Conservation (phyloP, 129 eudicot species). For the Helichrysum umbraculigerum region DNA sequence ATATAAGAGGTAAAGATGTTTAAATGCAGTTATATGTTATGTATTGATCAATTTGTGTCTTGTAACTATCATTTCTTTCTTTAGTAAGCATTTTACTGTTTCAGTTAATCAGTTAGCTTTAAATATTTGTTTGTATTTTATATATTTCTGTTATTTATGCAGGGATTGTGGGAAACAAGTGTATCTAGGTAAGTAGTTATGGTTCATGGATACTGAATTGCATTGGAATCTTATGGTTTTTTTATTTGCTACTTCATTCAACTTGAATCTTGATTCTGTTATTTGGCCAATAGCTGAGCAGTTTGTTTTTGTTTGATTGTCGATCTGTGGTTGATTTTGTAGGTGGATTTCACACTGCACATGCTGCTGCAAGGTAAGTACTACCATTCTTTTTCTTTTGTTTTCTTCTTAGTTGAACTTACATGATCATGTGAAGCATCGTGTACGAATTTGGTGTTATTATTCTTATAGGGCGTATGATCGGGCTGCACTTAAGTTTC, state of each 20-base stretch:
- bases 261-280: constrained; percentile 11
- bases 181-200: constrained; percentile 57
- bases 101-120: constrained; percentile 1
- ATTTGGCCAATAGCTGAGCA: constrained; percentile 11
- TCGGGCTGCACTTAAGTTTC: constrained; percentile 84
- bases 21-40: too few species aligned
- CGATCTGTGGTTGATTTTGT: constrained; percentile 17
- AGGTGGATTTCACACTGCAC: constrained; percentile 65
- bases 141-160: constrained; percentile 28
- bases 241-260: constrained; percentile 11
- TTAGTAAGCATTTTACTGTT: constrained; percentile 3
- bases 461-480: constrained; percentile 61
- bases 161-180: constrained; percentile 93
- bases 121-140: not conserved
- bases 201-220: constrained; percentile 8
- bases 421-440: constrained; percentile 15
- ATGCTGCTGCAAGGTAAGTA: constrained; percentile 44
- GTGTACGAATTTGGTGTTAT: constrained; percentile 15
- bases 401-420: constrained; percentile 16
- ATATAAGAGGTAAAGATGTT: too few species aligned
- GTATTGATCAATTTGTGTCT: too few species aligned
- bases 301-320: constrained; percentile 25
- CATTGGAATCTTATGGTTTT: constrained; percentile 20
- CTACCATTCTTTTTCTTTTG: not conserved
- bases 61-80: too few species aligned